phyloP scores from a whole-genome alignment of 306 rosid species.

The Rosa multiflora region DNA sequence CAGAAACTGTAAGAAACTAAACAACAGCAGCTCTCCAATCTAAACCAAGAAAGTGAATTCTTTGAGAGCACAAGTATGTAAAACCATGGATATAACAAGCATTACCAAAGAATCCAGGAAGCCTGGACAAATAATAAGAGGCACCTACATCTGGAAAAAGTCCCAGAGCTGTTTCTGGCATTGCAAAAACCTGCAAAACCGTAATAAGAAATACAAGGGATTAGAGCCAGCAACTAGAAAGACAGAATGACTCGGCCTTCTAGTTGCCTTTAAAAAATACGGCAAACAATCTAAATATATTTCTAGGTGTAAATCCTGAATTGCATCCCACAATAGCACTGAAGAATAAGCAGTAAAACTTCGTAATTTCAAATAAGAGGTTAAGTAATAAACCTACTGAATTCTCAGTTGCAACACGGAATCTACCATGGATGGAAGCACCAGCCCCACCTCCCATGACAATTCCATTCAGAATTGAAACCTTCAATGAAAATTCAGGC shows the following conservation, averaged over 20 bases:
- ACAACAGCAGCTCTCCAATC: not conserved
- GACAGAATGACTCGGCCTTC: not conserved
- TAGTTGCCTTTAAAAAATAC: not conserved
- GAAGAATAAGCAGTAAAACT: not conserved
- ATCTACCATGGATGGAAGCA: conserved; percentile 86
- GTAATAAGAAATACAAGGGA: conserved; percentile 15
- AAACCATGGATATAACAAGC: conserved; percentile 28
- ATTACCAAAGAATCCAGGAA: conserved; percentile 87
- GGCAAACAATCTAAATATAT: not conserved
- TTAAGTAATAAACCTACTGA: conserved; percentile 43
- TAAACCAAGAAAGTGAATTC: not conserved
- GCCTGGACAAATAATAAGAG: conserved; percentile 85
- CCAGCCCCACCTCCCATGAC: conserved; percentile 99
- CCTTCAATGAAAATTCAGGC: conserved; percentile 45
- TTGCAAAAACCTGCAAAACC: conserved; percentile 80
- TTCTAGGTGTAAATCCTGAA: too few relatives aligned
- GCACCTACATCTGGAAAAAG: conserved; percentile 97
- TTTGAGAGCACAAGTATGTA: not conserved
- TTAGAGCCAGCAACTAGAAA: not conserved
- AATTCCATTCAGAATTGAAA: conserved; percentile 87
- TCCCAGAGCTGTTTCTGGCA: conserved; percentile 97
- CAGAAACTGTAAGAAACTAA: not conserved
- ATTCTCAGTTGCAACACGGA: conserved; percentile 84
- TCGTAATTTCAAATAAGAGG: not conserved
- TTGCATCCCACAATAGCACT: not conserved